Percentiles rank a stretch among this genome's conserved stretches.
Conservation (phyloP, 768 basidiomycete species). For the Lactarius quietus region DNA sequence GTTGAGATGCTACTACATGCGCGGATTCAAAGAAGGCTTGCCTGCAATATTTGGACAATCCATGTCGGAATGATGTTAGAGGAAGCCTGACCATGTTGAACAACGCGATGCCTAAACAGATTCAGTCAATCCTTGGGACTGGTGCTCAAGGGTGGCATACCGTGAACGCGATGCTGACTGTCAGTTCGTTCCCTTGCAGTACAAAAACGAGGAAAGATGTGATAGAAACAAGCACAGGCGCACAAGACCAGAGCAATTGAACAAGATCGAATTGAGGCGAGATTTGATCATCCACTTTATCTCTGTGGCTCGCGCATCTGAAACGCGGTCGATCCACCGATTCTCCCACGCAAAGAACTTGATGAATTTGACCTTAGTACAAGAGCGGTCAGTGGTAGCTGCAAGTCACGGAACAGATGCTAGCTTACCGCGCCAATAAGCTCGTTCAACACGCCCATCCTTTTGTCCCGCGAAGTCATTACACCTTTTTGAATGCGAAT, state of each 20-base stretch:
- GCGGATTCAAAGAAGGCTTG: conserved; percentile 12
- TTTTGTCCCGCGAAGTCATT: conserved; percentile 61
- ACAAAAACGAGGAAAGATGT: conserved; percentile 76
- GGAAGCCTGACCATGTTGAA: conserved; percentile 83
- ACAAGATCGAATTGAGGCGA: conserved; percentile 68
- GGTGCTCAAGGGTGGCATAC: conserved; percentile 37
- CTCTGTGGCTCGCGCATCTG: conserved; percentile 65
- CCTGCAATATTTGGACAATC: conserved; percentile 73
- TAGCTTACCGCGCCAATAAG: conserved; percentile 59
- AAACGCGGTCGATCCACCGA: conserved; percentile 63
- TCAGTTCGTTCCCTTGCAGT: conserved; percentile 66
- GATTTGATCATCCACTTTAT: conserved; percentile 77
- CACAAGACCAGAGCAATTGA: conserved; percentile 69
- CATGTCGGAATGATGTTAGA: conserved; percentile 77
- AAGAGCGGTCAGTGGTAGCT: not conserved
- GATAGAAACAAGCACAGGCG: conserved; percentile 78
- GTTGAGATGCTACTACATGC: not conserved
- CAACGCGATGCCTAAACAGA: conserved; percentile 61
- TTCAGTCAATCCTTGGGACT: conserved; percentile 1
- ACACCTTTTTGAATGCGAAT: conserved; percentile 59
- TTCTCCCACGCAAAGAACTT: conserved; percentile 85
- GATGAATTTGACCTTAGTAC: conserved; percentile 60
- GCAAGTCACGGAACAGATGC: not conserved
- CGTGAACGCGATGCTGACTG: conserved; percentile 81
- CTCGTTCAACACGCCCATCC: conserved; percentile 77